A percentile compares a stretch with the other conserved stretches of the same genome.
phyloP scores from a whole-genome alignment of 2,329 filamentous ascomycete species.

The Alternaria sp. region DNA sequence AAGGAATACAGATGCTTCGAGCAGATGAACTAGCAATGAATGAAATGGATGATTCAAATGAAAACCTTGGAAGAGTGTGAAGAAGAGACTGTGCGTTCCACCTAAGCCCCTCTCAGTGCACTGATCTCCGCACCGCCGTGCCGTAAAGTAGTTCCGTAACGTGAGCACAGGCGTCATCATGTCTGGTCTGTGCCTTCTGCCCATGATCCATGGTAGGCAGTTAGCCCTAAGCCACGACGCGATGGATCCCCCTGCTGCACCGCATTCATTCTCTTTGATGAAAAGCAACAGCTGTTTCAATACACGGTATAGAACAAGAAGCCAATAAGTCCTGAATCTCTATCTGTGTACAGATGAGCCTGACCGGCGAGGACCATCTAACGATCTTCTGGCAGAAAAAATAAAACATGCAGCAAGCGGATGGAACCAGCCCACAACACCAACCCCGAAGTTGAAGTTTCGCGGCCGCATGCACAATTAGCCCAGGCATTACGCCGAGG shows the following conservation, averaged over 20 bases:
- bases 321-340: neutral
- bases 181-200: conserved; percentile 26
- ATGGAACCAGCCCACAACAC: conserved; percentile 25
- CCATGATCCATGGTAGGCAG: conserved; percentile 26
- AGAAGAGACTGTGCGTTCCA: conserved; percentile 28
- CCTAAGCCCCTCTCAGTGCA: conserved; percentile 30
- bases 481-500: conserved; percentile 25
- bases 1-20: conserved; percentile 18
- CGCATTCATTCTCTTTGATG: neutral
- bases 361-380: neutral
- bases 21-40: conserved; percentile 34
- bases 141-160: conserved; percentile 39
- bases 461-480: conserved; percentile 15
- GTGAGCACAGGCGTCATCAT: conserved; percentile 37
- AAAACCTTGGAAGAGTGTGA: conserved; percentile 17
- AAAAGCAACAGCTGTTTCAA: conserved; percentile 7
- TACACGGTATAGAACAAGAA: neutral
- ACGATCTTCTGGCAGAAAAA: conserved; percentile 10
- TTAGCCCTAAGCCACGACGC: conserved; percentile 16
- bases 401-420: conserved; percentile 22
- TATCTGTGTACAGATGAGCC: neutral
- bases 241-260: conserved; percentile 3
- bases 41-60: conserved; percentile 23
- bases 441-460: conserved; percentile 24
- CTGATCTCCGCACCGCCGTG: conserved; percentile 31